phyloP scores from a whole-genome alignment of 2,329 filamentous ascomycete genomes.

The Phyllachora maydis region DNA sequence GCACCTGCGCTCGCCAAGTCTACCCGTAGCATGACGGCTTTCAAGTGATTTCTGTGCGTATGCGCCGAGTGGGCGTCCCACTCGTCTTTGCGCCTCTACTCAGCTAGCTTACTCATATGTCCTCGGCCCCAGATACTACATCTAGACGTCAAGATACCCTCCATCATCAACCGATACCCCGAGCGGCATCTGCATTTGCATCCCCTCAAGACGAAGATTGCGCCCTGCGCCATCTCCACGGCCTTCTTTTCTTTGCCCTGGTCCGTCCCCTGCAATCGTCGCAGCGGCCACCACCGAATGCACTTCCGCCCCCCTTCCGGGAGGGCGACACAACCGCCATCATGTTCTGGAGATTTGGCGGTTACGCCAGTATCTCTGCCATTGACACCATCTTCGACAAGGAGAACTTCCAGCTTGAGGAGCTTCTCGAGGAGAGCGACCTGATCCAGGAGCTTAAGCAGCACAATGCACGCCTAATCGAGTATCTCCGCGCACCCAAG shows the following conservation, averaged over 20 bases:
- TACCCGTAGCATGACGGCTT: too few species aligned
- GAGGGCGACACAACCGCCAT: slow-evolving; percentile 20
- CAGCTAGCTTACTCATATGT: neutral
- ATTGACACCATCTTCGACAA: slow-evolving; percentile 96
- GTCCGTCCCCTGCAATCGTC: neutral
- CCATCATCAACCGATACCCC: slow-evolving; percentile 3
- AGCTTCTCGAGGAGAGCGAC: slow-evolving; percentile 88
- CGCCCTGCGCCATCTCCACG: neutral
- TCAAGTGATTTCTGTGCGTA: slow-evolving; percentile 7
- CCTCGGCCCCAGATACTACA: slow-evolving; percentile 2
- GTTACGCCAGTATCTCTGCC: slow-evolving; percentile 91
- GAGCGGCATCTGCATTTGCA: slow-evolving; percentile 3
- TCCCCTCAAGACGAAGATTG: neutral
- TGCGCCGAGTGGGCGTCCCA: neutral
- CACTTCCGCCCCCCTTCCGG: slow-evolving; percentile 1
- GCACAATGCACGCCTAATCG: slow-evolving; percentile 92
- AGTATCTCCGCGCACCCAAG: slow-evolving; percentile 77
- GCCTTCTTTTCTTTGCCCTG: neutral
- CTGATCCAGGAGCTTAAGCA: slow-evolving; percentile 95
- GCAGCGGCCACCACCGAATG: slow-evolving; percentile 2
- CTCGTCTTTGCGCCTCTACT: neutral
- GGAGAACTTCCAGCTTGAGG: slow-evolving; percentile 85
- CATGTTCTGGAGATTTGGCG: slow-evolving; percentile 99
- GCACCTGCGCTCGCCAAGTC: too few species aligned
- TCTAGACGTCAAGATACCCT: slow-evolving; percentile 9